Evolutionary conservation across 2,329 filamentous ascomycete species (phyloP), one percentile per base, ranked within the genome.

Genomic region (Aureobasidium pullulans): DNA sequence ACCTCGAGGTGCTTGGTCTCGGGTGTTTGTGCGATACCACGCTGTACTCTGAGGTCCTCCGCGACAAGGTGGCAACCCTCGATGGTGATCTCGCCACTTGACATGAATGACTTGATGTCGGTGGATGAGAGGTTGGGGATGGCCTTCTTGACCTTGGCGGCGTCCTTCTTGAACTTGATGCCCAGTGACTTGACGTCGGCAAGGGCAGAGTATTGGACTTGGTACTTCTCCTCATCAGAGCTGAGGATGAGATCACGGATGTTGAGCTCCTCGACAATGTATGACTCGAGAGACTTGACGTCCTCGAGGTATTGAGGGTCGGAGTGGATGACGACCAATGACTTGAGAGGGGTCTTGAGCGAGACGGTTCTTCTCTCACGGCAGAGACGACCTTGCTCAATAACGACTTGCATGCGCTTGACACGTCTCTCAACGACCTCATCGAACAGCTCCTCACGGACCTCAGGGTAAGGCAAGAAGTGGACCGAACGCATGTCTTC

Each of bases 101-200:
- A 76, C 42, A 94, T 79, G 71, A 91, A 99, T 40, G 79, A 77
- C 71, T 92, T 89, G 62, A 96, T 90, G 65, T 96, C 83, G 10
- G 89, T 84, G 65, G 86, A 92, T 19, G 82, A 88, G 50, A 99
- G 78, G 40, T 76, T 80, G 6, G 92, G 92, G 47, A 99, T 77
- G 2, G 89, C 91, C 76, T 93, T 95, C 79, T 95, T 95, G 66
- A 97, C 91, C 71, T 88, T 90, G 64, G 86, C 84, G 64, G 91
- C 89, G 68, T 96, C 92, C 76, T 96, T 96, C 81, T 96, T 96
- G 66, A 97, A 82, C 78, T 97, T 97, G 83, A 96, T 96, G 64
- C 94, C 94, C 15, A 99, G 81, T 2, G 89, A 88, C 13, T 94
- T 91, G 88, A 94, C 96, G 73, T 99, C 94, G 7, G 91, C 92